Conservation (phyloP, 2,329 filamentous ascomycete genomes). For the Fusarium liriodendri region DNA sequence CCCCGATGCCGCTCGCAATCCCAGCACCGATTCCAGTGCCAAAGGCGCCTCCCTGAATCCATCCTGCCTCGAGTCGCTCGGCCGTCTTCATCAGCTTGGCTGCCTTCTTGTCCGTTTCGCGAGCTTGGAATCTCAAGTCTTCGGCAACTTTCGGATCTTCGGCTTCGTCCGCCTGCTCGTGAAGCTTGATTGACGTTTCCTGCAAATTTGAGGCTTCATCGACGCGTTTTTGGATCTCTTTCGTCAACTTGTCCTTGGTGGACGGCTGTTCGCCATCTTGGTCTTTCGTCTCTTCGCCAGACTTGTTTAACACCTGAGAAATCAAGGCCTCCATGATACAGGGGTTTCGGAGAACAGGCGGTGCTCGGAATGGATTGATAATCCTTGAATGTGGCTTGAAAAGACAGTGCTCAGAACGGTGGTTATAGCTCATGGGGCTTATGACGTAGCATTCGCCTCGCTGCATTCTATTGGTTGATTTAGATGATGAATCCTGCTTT, state of each 20-base stretch:
- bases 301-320: not conserved
- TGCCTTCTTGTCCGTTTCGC: constrained; percentile 33
- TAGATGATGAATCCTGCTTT: not conserved
- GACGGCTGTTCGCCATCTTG: constrained; percentile 1
- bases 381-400: not conserved
- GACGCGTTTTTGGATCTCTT: constrained; percentile 28
- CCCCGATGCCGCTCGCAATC: constrained; percentile 33
- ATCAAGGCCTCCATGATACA: not conserved
- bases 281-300: not conserved
- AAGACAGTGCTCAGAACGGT: not conserved
- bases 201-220: constrained; percentile 31
- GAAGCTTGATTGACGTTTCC: constrained; percentile 27
- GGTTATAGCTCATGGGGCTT: not conserved
- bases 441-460: not conserved
- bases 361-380: not conserved
- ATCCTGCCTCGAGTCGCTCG: constrained; percentile 29
- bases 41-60: constrained; percentile 38
- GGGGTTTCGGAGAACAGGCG: not conserved
- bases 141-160: constrained; percentile 22
- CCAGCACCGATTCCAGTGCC: constrained; percentile 35
- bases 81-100: constrained; percentile 40
- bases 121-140: constrained; percentile 24
- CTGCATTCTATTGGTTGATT: not conserved
- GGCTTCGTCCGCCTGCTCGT: constrained; percentile 27
- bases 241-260: constrained; percentile 25